Conservation (phyloP, 2,329 filamentous ascomycete genomes). For the Lachnellula willkommii region DNA sequence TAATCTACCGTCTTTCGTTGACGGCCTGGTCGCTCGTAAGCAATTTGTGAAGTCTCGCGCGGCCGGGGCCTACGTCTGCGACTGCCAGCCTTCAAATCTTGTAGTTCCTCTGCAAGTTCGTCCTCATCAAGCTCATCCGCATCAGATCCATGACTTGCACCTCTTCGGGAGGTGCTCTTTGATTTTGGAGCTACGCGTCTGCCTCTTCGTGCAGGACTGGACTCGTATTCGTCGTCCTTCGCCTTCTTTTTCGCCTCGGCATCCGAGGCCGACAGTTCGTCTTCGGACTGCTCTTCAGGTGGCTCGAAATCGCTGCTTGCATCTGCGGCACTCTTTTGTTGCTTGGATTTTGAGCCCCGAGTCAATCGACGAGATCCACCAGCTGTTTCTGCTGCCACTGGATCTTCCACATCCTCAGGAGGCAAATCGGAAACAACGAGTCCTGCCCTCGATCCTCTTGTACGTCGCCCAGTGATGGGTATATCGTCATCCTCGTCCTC, state of each 20-base stretch:
- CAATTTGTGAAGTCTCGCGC: conserved; percentile 46
- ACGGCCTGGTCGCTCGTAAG: conserved; percentile 50
- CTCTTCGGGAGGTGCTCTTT: conserved; percentile 42
- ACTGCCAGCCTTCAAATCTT: conserved; percentile 49
- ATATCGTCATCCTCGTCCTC: conserved; percentile 31
- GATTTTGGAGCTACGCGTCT: conserved; percentile 38
- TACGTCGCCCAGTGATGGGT: conserved; percentile 35
- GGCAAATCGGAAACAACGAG: conserved; percentile 22
- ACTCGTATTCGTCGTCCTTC: conserved; percentile 41
- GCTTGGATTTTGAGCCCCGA: conserved; percentile 23
- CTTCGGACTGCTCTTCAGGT: conserved; percentile 42
- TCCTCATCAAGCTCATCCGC: conserved; percentile 56
- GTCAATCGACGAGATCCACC: conserved; percentile 27
- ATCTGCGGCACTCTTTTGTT: conserved; percentile 25
- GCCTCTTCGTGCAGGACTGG: conserved; percentile 47
- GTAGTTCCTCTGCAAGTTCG: conserved; percentile 60
- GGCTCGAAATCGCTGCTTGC: conserved; percentile 33
- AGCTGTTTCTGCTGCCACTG: conserved; percentile 29
- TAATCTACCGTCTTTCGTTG: conserved; percentile 72
- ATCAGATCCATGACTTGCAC: conserved; percentile 42
- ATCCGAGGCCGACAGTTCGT: conserved; percentile 42
- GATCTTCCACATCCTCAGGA: conserved; percentile 38
- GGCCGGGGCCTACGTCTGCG: conserved; percentile 39
- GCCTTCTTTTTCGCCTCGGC: conserved; percentile 31
- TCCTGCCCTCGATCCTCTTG: conserved; percentile 33